phyloP scores from a whole-genome alignment of 73 alveolate genomes.

The Paramecium sexaurelia region DNA sequence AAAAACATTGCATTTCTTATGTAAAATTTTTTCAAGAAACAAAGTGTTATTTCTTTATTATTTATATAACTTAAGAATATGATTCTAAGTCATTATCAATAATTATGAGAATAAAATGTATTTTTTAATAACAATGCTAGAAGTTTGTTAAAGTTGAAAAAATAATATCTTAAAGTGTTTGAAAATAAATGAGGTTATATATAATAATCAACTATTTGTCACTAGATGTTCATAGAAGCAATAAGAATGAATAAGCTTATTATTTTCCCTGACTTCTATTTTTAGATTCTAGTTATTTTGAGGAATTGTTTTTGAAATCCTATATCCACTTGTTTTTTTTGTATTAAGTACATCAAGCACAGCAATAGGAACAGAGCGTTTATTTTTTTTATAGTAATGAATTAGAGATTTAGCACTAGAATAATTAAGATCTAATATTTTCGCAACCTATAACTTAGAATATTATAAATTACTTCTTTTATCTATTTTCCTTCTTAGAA shows the following conservation, averaged over 20 bases:
- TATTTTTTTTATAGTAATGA: constrained; percentile 34
- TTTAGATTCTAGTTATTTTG: neutral
- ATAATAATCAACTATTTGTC: neutral
- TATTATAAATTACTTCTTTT: neutral
- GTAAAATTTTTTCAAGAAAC: no score
- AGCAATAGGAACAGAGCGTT: constrained; percentile 16
- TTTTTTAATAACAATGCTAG: neutral
- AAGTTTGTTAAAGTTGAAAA: neutral
- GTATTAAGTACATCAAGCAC: neutral
- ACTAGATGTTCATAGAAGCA: neutral
- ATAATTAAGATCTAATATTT: neutral
- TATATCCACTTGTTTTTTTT: neutral
- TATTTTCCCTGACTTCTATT: constrained; percentile 29
- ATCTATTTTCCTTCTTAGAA: constrained; percentile 21
- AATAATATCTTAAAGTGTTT: neutral
- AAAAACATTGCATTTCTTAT: no score
- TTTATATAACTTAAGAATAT: no score
- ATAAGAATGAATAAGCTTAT: neutral
- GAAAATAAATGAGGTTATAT: neutral
- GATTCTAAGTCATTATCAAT: no score
- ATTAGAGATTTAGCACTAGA: constrained; percentile 55
- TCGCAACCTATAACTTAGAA: constrained; percentile 15
- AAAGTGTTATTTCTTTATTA: no score
- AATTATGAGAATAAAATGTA: neutral
- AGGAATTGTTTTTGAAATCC: neutral